A percentile compares a stretch with the other conserved stretches of the same genome.
These are phyloP conservation scores for Pleomassaria siparia DNA, from an alignment of 2,329 filamentous ascomycete species.

Conservation along the genomic window DNA sequence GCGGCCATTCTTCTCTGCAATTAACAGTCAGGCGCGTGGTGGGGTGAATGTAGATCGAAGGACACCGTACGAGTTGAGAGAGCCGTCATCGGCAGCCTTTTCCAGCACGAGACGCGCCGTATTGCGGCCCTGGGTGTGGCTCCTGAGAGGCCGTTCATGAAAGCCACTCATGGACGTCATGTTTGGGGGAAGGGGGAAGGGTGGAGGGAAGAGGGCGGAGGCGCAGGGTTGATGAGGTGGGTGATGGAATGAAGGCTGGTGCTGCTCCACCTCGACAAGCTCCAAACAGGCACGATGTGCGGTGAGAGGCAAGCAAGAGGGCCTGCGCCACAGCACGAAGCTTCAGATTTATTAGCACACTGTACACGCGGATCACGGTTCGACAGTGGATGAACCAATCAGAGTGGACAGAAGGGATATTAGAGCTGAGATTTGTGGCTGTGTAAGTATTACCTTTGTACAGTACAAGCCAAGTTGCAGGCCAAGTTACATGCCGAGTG, in stretches of 20 bases:
- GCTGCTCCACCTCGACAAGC: background rate
- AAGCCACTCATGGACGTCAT: conserved; percentile 22
- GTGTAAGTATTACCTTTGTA: too few relatives aligned
- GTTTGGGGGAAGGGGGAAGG: conserved; percentile 10
- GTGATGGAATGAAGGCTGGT: background rate
- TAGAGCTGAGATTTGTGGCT: too few relatives aligned
- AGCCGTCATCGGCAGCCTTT: conserved; percentile 59
- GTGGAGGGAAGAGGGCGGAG: background rate
- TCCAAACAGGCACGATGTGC: background rate
- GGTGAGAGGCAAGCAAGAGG: background rate
- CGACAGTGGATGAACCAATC: background rate
- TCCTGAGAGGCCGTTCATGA: background rate
- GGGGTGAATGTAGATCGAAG: conserved; percentile 7
- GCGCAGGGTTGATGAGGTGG: background rate
- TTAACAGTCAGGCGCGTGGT: conserved; percentile 29
- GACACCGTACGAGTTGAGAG: conserved; percentile 59
- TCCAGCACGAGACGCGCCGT: conserved; percentile 48
- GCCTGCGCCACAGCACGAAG: conserved; percentile 3
- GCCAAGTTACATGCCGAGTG: too few relatives aligned
- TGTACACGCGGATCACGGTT: background rate
- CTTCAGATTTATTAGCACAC: background rate
- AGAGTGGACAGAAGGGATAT: too few relatives aligned
- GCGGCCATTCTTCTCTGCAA: conserved; percentile 68
- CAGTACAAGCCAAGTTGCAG: too few relatives aligned
- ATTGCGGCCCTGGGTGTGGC: conserved; percentile 8